phyloP scores from a whole-genome alignment of 345 rosid genomes.

The Carallia pectinifolia region DNA sequence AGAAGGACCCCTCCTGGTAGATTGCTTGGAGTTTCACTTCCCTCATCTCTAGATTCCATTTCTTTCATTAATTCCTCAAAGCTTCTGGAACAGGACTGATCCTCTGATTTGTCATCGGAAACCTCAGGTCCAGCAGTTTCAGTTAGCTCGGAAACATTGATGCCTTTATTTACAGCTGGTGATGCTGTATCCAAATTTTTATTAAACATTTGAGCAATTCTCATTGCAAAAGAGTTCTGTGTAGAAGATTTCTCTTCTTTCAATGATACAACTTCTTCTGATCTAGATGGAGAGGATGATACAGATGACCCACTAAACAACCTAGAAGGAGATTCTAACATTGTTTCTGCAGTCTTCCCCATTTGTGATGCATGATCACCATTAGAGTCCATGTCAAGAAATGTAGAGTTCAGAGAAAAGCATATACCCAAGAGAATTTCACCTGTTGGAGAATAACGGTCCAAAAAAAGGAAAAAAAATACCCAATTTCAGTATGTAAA shows the following conservation, averaged over 20 bases:
- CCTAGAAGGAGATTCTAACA: slow-evolving; percentile 37
- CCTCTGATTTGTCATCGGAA: slow-evolving; percentile 47
- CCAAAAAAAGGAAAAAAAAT: slow-evolving; percentile 11
- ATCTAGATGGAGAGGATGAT: slow-evolving; percentile 42
- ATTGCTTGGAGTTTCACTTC: slow-evolving; percentile 59
- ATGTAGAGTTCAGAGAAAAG: slow-evolving; percentile 56
- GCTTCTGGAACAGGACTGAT: slow-evolving; percentile 46
- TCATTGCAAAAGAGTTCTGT: slow-evolving; percentile 60
- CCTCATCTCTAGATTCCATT: slow-evolving; percentile 66
- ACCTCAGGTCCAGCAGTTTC: slow-evolving; percentile 42
- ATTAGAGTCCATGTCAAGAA: slow-evolving; percentile 31
- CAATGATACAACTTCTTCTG: slow-evolving; percentile 45
- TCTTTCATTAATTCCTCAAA: slow-evolving; percentile 63
- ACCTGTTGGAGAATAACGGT: slow-evolving; percentile 40
- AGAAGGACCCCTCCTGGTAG: slow-evolving; percentile 84
- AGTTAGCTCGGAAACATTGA: slow-evolving; percentile 45
- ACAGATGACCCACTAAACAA: slow-evolving; percentile 38
- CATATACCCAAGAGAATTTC: slow-evolving; percentile 70
- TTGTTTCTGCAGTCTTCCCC: slow-evolving; percentile 38
- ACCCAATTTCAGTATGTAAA: slow-evolving; percentile 10
- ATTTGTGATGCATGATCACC: slow-evolving; percentile 32
- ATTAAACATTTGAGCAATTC: slow-evolving; percentile 79
- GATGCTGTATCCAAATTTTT: slow-evolving; percentile 47
- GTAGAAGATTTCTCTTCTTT: slow-evolving; percentile 53
- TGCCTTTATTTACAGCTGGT: slow-evolving; percentile 27